Percentiles rank a stretch among this genome's conserved stretches.
Conservation (phyloP, 2,329 filamentous ascomycete species). For the Fusarium pseudocircinatum region DNA sequence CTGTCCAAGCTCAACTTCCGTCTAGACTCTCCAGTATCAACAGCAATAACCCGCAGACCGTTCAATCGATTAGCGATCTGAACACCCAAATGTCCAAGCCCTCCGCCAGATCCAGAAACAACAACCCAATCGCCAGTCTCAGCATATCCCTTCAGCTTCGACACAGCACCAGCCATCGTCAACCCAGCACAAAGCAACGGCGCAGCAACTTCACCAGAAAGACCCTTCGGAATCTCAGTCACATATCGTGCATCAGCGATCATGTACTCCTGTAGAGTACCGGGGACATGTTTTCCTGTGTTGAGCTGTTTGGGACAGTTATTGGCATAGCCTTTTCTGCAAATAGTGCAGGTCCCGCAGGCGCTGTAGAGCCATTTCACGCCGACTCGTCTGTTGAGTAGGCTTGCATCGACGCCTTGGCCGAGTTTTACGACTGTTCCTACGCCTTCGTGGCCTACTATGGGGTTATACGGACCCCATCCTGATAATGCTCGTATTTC, state of each 20-base stretch:
- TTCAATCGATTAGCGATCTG: slow-evolving; percentile 43
- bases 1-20: slow-evolving; percentile 34
- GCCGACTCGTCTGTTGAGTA: slow-evolving; percentile 52
- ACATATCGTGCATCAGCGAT: slow-evolving; percentile 44
- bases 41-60: slow-evolving; percentile 39
- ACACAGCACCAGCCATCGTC: slow-evolving; percentile 46
- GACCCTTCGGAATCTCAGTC: slow-evolving; percentile 36
- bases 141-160: slow-evolving; percentile 19
- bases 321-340: slow-evolving; percentile 48
- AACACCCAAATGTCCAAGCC: slow-evolving; percentile 47
- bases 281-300: slow-evolving; percentile 50
- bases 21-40: slow-evolving; percentile 42
- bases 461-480: slow-evolving; percentile 39
- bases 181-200: slow-evolving; percentile 47
- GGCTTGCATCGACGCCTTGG: slow-evolving; percentile 23
- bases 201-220: slow-evolving; percentile 38
- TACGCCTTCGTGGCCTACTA: slow-evolving; percentile 47
- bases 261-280: slow-evolving; percentile 46
- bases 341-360: slow-evolving; percentile 51
- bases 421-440: slow-evolving; percentile 47
- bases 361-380: slow-evolving; percentile 58
- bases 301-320: slow-evolving; percentile 55
- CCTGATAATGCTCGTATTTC: slow-evolving; percentile 45
- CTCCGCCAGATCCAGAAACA: slow-evolving; percentile 46
- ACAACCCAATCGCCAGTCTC: slow-evolving; percentile 44